Evolutionary conservation across 2,329 filamentous ascomycete species (phyloP).

Genomic region (Penicillium sp.): DNA sequence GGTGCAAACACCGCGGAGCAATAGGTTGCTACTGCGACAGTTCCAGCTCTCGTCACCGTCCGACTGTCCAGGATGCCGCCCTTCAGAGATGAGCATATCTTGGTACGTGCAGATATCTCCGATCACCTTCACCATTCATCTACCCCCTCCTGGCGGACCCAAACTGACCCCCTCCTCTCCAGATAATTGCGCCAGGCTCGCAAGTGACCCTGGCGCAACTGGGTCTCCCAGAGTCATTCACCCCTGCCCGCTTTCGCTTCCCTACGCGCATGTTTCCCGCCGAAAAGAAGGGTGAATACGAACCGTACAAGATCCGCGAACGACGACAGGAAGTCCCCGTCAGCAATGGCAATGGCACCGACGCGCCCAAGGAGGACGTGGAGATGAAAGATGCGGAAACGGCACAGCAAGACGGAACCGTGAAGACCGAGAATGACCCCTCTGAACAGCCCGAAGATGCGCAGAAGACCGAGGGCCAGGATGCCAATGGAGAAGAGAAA

Average conservation of each 20-base stretch:
- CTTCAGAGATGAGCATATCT: conserved; percentile 47
- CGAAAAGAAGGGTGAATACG: conserved; percentile 67
- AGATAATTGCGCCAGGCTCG: conserved; percentile 59
- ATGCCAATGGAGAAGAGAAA: too few relatives aligned
- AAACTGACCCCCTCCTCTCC: too few relatives aligned
- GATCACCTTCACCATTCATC: too few relatives aligned
- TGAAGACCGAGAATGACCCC: conserved; percentile 28
- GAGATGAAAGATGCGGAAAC: conserved; percentile 38
- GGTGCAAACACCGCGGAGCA: too few relatives aligned
- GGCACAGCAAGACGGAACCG: too few relatives aligned
- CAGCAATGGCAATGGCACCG: conserved; percentile 23
- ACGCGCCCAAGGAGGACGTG: conserved; percentile 33
- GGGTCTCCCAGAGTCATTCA: conserved; percentile 80
- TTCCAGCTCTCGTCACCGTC: too few relatives aligned
- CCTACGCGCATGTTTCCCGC: conserved; percentile 86
- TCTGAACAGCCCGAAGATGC: too few relatives aligned
- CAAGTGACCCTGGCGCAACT: conserved; percentile 84
- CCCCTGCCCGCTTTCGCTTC: conserved; percentile 72
- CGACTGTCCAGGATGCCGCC: too few relatives aligned
- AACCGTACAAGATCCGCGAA: conserved; percentile 69
- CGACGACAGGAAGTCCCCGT: conserved; percentile 25
- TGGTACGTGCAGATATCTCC: too few relatives aligned
- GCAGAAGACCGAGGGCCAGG: too few relatives aligned
- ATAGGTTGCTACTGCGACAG: too few relatives aligned
- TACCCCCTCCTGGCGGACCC: too few relatives aligned